Conservation (phyloP, 192 early-diverging fungal species). For the Funneliformis mosseae region DNA sequence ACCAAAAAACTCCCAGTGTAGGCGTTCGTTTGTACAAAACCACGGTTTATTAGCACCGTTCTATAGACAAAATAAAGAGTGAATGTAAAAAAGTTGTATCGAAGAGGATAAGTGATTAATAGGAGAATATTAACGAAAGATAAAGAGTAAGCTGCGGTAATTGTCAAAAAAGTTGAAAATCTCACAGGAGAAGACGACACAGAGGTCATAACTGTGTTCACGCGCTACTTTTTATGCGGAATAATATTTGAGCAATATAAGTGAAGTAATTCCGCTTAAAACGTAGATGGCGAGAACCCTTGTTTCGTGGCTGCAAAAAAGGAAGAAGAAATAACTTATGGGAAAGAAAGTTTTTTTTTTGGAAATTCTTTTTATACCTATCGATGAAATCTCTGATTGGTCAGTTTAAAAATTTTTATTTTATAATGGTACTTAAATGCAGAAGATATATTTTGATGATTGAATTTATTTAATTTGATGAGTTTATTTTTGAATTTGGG, state of each 20-base stretch:
- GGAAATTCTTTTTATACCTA: neutral
- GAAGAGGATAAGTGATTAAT: neutral
- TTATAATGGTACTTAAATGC: neutral
- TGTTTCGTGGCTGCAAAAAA: neutral
- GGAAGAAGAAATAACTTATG: neutral
- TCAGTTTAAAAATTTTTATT: neutral
- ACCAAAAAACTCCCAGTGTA: slow-evolving; percentile 5
- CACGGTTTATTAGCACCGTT: slow-evolving; percentile 4
- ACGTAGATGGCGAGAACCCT: neutral
- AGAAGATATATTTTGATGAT: too few species aligned
- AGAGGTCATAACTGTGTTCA: slow-evolving; percentile 16
- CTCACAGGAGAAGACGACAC: slow-evolving; percentile 20
- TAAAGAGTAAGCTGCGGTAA: neutral
- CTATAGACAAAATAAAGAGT: neutral
- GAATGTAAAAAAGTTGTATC: neutral
- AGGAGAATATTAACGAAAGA: neutral
- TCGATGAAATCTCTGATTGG: neutral
- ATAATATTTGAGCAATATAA: neutral
- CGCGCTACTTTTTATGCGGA: slow-evolving; percentile 11
- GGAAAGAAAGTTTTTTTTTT: neutral
- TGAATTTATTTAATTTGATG: too few species aligned
- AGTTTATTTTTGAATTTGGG: too few species aligned
- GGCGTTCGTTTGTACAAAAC: slow-evolving; percentile 11
- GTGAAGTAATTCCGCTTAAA: neutral
- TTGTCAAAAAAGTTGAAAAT: neutral